These are phyloP conservation scores for Orbilia javanica DNA, from an alignment of 2,329 filamentous ascomycete species.

Conservation along the genomic window DNA sequence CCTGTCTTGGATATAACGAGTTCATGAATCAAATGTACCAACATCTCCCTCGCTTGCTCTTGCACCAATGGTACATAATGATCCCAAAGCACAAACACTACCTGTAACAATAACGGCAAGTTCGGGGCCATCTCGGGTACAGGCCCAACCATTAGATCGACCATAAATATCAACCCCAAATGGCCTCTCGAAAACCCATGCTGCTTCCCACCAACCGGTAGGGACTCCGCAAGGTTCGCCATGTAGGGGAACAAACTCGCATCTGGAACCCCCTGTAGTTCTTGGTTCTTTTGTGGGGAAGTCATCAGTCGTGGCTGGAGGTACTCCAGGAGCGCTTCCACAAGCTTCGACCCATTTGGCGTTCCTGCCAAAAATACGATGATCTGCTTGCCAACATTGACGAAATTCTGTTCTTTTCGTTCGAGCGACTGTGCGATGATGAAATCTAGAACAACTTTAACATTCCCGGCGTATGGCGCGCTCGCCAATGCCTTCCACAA, in stretches of 20 bases:
- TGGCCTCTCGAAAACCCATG: slow-evolving; percentile 92
- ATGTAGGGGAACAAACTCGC: slow-evolving; percentile 84
- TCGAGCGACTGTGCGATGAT: slow-evolving; percentile 95
- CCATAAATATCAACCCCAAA: slow-evolving; percentile 89
- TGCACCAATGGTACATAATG: slow-evolving; percentile 95
- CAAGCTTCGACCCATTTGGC: slow-evolving; percentile 85
- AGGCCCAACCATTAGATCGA: slow-evolving; percentile 95
- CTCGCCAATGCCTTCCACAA: slow-evolving; percentile 97
- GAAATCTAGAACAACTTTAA: slow-evolving; percentile 93
- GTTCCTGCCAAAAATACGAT: slow-evolving; percentile 94
- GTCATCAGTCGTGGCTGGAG: slow-evolving; percentile 98
- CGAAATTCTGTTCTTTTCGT: slow-evolving; percentile 95
- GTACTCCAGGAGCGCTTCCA: slow-evolving; percentile 91
- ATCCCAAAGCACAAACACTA: slow-evolving; percentile 95
- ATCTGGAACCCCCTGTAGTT: slow-evolving; percentile 78
- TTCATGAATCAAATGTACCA: slow-evolving; percentile 96
- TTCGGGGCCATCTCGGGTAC: slow-evolving; percentile 82
- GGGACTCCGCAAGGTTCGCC: slow-evolving; percentile 81
- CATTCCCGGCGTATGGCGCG: slow-evolving; percentile 91
- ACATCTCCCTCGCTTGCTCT: slow-evolving; percentile 96
- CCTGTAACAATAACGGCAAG: slow-evolving; percentile 87
- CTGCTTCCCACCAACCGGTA: slow-evolving; percentile 91
- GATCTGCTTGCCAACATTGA: slow-evolving; percentile 97
- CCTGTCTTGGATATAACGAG: slow-evolving; percentile 78
- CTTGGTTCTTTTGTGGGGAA: slow-evolving; percentile 79